Conservation (phyloP, 257 asterid species). For the Solanum rostratum region DNA sequence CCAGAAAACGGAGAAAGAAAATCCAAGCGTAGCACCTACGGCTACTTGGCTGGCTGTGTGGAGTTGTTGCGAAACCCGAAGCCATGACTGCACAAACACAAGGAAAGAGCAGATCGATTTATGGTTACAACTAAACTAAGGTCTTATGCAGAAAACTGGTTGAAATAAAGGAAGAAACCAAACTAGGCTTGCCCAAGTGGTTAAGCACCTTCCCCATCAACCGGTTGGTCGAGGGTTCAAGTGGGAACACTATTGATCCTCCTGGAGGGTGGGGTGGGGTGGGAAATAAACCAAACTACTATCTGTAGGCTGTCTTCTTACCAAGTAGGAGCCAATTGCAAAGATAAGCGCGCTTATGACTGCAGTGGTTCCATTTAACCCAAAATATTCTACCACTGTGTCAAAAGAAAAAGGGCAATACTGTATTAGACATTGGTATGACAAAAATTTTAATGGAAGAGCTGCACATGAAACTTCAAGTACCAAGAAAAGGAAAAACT, state of each 20-base stretch:
- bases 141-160: not conserved
- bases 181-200: not conserved
- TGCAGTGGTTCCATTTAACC: conserved; percentile 39
- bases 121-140: not conserved
- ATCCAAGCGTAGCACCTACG: conserved; percentile 61
- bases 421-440: not conserved
- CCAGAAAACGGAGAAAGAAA: conserved; percentile 44
- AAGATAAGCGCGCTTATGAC: conserved; percentile 28
- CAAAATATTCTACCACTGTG: conserved; percentile 56
- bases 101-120: not conserved
- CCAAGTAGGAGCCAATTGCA: conserved; percentile 50
- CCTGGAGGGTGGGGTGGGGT: not conserved
- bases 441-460: not conserved
- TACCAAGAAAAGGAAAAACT: not conserved
- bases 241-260: not conserved
- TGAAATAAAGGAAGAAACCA: not conserved
- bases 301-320: conserved; percentile 25
- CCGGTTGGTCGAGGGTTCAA: not conserved
- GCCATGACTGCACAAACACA: conserved; percentile 63
- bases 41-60: conserved; percentile 63
- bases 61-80: conserved; percentile 58
- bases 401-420: not conserved
- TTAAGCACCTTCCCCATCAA: not conserved
- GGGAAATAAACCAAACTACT: not conserved
- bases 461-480: not conserved